phyloP scores from a whole-genome alignment of 768 basidiomycete genomes.

The Brasilioporus rufonigricans region DNA sequence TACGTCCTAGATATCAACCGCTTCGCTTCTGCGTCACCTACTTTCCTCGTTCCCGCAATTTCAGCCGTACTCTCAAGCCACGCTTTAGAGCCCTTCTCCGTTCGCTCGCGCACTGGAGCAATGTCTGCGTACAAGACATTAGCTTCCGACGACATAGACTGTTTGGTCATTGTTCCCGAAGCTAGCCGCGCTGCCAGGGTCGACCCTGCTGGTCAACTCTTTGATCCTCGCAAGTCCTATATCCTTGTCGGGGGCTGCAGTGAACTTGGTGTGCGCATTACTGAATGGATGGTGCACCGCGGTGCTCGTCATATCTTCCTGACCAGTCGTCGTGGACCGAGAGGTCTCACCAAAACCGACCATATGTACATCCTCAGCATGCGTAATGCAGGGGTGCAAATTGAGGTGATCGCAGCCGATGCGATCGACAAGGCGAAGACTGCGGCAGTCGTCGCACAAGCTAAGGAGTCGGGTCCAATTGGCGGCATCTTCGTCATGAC shows the following conservation, averaged over 20 bases:
- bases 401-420: constrained; percentile 29
- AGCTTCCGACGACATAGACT: constrained; percentile 2
- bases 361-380: constrained; percentile 29
- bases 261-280: constrained; percentile 26
- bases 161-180: constrained; percentile 20
- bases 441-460: constrained; percentile 19
- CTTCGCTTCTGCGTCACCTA: no score
- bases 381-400: constrained; percentile 20
- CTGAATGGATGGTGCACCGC: constrained; percentile 34
- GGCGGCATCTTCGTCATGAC: constrained; percentile 36
- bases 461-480: constrained; percentile 24
- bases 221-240: constrained; percentile 29
- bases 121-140: constrained; percentile 10
- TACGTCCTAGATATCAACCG: no score
- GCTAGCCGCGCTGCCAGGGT: constrained; percentile 9
- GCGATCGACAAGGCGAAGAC: constrained; percentile 25
- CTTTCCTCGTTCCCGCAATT: constrained; percentile 17
- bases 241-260: constrained; percentile 22
- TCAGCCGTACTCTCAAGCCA: constrained; percentile 22
- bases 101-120: constrained; percentile 7
- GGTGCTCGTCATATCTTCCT: constrained; percentile 34
- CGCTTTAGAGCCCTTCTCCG: constrained; percentile 10
- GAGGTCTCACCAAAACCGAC: constrained; percentile 21
- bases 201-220: constrained; percentile 28
- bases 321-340: constrained; percentile 25